Evolutionary conservation across 805 yeast species (phyloP), one percentile per base, ranked within the genome.

Genomic region (Zygotorulaspora danielsina): DNA sequence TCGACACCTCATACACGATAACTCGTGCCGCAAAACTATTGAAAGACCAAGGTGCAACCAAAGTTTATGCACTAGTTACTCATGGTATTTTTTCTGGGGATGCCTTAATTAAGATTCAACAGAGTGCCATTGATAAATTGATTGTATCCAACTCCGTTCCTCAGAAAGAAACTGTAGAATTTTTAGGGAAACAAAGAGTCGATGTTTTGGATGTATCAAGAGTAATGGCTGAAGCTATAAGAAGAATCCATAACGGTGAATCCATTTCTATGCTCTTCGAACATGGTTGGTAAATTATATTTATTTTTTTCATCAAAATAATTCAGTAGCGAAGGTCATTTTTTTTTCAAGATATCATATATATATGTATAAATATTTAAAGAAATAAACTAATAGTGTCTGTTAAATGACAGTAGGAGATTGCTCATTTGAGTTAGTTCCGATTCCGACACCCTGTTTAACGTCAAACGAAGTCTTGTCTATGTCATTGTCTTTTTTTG

Each of bases 161-260:
- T 2, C 98, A 90, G 62, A 70, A 69, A 4, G 74, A 71, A 16
- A 78, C 84, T 49, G 59, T 64, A n/a, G 62, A 64, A 27, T 57
- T 46, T 31, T 58, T 79, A 12, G 86, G 84, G 9, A 40, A 47
- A 18, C 76, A 73, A 36, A 73, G 75, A 57, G 70, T 87, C 19
- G 89, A 82, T 52, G 86, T 90, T 7, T 69, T 93, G 53, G 98
- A 93, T 53, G 93, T 93, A 6, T 79, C 95, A 7, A 71, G 84
- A 42, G 76, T 93, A 13, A 83, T 93, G 53, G 96, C 94, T 12
- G 99, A 93, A 64, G 90, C 97, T 2, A 87, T 93, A 32, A 74
- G 99, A 61, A 75, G 99, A 62, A 90, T 93, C 36, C 95, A 93
- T 63, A 93, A 93, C 53, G 99, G 99, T 50, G 99, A 93, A 68